Conservation (phyloP, 2,329 filamentous ascomycete genomes). For the Didymella pinodella region DNA sequence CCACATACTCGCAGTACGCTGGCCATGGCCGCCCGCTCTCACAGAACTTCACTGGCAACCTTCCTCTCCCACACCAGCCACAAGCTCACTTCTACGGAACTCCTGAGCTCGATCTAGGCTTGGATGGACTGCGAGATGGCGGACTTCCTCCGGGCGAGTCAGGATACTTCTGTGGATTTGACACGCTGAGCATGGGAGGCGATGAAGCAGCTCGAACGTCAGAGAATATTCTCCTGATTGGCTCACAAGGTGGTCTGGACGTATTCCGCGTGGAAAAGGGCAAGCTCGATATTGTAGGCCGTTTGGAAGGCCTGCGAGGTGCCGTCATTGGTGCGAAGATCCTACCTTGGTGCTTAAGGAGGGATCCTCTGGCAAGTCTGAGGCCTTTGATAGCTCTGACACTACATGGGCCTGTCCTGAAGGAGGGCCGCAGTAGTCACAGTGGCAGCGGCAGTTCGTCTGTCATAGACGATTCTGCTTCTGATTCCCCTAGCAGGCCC, state of each 20-base stretch:
- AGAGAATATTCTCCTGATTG: conserved; percentile 76
- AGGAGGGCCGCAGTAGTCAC: conserved; percentile 51
- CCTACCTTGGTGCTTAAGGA: conserved; percentile 70
- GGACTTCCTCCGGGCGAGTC: conserved; percentile 69
- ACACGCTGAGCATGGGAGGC: conserved; percentile 65
- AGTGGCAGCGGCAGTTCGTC: conserved; percentile 49
- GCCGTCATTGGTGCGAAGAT: conserved; percentile 84
- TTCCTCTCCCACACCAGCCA: conserved; percentile 76
- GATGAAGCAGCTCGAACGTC: conserved; percentile 53
- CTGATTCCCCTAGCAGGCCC: conserved; percentile 49
- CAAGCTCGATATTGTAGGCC: conserved; percentile 73
- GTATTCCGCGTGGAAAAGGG: conserved; percentile 77
- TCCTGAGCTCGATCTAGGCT: conserved; percentile 72
- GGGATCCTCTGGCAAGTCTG: conserved; percentile 61
- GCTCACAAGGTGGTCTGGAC: conserved; percentile 81
- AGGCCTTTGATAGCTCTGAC: conserved; percentile 81
- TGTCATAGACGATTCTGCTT: conserved; percentile 48
- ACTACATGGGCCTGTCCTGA: conserved; percentile 76
- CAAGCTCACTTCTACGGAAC: conserved; percentile 80
- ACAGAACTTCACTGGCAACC: conserved; percentile 59
- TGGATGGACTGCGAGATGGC: conserved; percentile 57
- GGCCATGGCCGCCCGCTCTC: conserved; percentile 53
- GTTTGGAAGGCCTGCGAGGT: conserved; percentile 78
- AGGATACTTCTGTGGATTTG: conserved; percentile 83
- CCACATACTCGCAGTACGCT: conserved; percentile 61